Evolutionary conservation across 1,284 basidiomycete species (phyloP).

Genomic region (Fomitopsis palustris): DNA sequence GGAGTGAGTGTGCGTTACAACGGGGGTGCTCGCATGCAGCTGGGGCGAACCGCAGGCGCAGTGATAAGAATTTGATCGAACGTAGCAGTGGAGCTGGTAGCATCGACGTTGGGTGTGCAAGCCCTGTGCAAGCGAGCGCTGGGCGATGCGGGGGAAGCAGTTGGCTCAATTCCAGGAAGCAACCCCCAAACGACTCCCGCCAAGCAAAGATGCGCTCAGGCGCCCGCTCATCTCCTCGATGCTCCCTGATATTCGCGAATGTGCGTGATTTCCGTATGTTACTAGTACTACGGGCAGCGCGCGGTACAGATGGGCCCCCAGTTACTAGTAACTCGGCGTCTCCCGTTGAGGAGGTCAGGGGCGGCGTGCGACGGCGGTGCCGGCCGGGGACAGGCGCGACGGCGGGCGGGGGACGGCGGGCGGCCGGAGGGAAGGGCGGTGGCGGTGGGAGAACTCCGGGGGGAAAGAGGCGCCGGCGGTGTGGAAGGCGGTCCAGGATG

Average conservation of each 20-base stretch:
- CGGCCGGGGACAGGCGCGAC: background rate
- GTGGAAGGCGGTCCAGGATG: background rate
- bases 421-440: background rate
- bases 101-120: background rate
- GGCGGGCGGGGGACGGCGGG: background rate
- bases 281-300: too few relatives aligned
- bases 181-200: background rate
- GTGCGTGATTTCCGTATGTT: background rate
- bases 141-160: background rate
- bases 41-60: background rate
- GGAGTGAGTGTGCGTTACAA: background rate
- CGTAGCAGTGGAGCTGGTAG: background rate
- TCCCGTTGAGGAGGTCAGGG: too few relatives aligned
- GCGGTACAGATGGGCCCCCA: too few relatives aligned
- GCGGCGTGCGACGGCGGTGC: background rate
- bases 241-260: background rate
- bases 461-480: background rate
- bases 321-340: too few relatives aligned
- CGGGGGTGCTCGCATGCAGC: background rate
- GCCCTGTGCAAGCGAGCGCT: background rate
- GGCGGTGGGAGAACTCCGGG: background rate
- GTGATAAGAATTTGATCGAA: background rate
- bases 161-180: too few relatives aligned
- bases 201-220: slow-evolving; percentile 1
- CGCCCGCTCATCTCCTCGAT: background rate